Conservation (phyloP, 2,329 filamentous ascomycete species). For the Aquanectria penicillioides region DNA sequence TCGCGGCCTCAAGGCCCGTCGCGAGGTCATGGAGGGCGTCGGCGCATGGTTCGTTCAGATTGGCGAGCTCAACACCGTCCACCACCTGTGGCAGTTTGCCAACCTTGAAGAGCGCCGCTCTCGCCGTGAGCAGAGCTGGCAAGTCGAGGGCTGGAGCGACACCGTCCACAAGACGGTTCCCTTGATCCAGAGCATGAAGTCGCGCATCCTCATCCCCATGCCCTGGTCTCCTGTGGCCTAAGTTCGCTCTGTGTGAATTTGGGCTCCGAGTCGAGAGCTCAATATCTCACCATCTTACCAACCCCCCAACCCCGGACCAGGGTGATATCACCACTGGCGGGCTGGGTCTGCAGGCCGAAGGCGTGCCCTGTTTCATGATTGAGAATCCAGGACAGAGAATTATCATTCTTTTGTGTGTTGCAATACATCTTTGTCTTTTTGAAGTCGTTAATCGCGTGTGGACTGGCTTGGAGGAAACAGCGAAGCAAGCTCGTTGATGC, state of each 20-base stretch:
- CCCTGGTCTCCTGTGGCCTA: constrained; percentile 94
- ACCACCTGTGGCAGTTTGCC: constrained; percentile 98
- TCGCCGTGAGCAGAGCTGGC: constrained; percentile 94
- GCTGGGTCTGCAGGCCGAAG: too few relatives aligned
- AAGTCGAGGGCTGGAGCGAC: constrained; percentile 93
- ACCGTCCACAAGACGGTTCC: constrained; percentile 99
- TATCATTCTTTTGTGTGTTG: constrained; percentile 1
- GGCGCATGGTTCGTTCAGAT: constrained; percentile 99
- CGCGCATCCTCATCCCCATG: constrained; percentile 91
- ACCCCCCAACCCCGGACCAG: not conserved
- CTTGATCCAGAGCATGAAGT: constrained; percentile 96
- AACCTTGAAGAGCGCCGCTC: constrained; percentile 93
- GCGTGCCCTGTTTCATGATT: not conserved
- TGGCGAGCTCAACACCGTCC: constrained; percentile 95
- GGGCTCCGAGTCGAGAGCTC: not conserved
- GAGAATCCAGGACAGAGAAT: not conserved
- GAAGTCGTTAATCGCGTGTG: constrained; percentile 28
- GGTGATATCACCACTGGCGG: not conserved
- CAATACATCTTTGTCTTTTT: constrained; percentile 26
- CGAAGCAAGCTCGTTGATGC: constrained; percentile 34
- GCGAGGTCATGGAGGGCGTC: constrained; percentile 98
- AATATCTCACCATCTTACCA: not conserved
- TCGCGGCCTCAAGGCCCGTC: constrained; percentile 85
- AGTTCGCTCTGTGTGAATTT: constrained; percentile 18
- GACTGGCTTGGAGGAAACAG: constrained; percentile 28